Evolutionary conservation across 2,329 filamentous ascomycete species (phyloP), one percentile per base, ranked within the genome.

Genomic region (Arachnomyces sp.): DNA sequence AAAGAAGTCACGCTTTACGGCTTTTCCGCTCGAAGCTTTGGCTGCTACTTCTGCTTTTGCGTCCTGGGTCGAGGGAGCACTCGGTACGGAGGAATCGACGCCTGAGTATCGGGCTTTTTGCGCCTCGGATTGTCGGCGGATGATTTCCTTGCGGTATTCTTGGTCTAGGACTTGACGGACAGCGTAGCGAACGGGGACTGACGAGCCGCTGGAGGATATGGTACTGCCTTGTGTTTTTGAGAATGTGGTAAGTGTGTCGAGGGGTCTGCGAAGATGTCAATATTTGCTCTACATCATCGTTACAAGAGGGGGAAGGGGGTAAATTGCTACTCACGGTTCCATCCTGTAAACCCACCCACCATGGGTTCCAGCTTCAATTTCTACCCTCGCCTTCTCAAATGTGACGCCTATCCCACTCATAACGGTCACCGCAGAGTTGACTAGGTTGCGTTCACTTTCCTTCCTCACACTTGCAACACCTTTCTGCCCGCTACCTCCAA

Each of bases 131-230:
- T 84, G 81, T 11, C 82, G 79, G 28, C 79, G 68, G 20, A 75
- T 67, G 9, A 81, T 74, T 35, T 86, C 82, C 55, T 83, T 86
- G 44, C 77, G 78, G 52, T 90, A 84, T 60, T 96, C 90, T 58
- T 92, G 86, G 55, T 94, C 88, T 1, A 98, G 73, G 7, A 95
- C 89, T 60, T 95, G 90, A 15, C 92, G 81, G 4, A 98, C 82
- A 1, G 90, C 90, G 56, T 87, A 98, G n/a, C 92, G 78, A 0
- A 86, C 86, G 0, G 85, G 87, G 1, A 78, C 79, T 7, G 77
- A 75, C 2, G 76, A 74, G 12, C 76, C 65, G 2, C 70, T 53
- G 3, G 72, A 56, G 2, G 57, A 65, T 3, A 77, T 67, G 2
- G 72, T 46, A n/a, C 49, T 54, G 14, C 54, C 53, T 42, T 56